Conservation (phyloP, 805 yeast species). For the Saturnispora quitensis region DNA sequence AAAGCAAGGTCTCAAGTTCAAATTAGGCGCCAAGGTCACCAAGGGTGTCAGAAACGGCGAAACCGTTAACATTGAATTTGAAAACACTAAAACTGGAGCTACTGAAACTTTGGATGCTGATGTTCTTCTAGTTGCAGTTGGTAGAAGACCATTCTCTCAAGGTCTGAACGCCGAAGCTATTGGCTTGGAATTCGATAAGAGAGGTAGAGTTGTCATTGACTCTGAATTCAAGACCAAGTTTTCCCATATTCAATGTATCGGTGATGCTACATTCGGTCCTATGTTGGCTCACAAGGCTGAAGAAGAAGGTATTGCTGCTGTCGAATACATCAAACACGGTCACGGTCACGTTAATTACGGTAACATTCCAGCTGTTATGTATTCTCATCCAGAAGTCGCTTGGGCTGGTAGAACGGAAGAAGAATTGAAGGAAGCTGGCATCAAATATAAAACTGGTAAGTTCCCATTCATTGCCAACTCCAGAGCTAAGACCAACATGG, state of each 20-base stretch:
- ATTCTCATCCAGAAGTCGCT: conserved; percentile 98
- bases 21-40: conserved; percentile 83
- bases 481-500: conserved; percentile 96
- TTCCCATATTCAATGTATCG: conserved; percentile 93
- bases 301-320: conserved; percentile 99
- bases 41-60: conserved; percentile 87
- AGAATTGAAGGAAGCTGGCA: conserved; percentile 56
- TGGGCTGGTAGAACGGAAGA: conserved; percentile 94
- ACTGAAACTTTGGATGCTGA: conserved; percentile 77
- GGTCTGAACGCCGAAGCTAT: conserved; percentile 83
- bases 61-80: conserved; percentile 75
- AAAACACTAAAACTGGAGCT: conserved; percentile 80
- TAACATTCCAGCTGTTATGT: conserved; percentile 97
- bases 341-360: conserved; percentile 98
- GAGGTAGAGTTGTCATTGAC: conserved; percentile 91
- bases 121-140: conserved; percentile 92
- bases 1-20: conserved; percentile 93
- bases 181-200: conserved; percentile 85
- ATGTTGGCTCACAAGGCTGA: conserved; percentile 99
- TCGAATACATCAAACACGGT: conserved; percentile 84
- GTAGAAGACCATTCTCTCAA: conserved; percentile 94
- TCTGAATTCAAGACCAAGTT: conserved; percentile 85
- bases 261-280: conserved; percentile 97
- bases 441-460: conserved; percentile 88
- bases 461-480: conserved; percentile 99